phyloP scores from a whole-genome alignment of 1,284 basidiomycete species.

The Peniophora sp. region DNA sequence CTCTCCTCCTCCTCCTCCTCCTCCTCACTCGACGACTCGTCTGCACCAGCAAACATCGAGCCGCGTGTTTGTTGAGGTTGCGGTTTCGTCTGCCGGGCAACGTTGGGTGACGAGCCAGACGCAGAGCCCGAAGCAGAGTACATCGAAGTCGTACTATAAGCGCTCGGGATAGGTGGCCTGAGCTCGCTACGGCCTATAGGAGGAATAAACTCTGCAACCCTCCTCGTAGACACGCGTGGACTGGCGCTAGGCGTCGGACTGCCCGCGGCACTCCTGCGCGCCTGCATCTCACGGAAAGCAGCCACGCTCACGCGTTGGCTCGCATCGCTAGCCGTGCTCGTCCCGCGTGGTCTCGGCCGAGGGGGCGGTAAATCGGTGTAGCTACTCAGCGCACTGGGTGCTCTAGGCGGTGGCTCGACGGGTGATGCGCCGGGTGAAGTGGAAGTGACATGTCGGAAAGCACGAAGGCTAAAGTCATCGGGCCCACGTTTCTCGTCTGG shows the following conservation, averaged over 20 bases:
- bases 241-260: slow-evolving; percentile 39
- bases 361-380: slow-evolving; percentile 19
- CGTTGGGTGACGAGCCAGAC: too few species aligned
- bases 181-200: too few species aligned
- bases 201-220: not conserved
- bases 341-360: slow-evolving; percentile 41
- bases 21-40: not conserved
- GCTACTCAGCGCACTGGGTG: slow-evolving; percentile 7
- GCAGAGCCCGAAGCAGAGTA: too few species aligned
- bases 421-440: slow-evolving; percentile 22
- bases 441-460: slow-evolving; percentile 57
- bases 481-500: slow-evolving; percentile 10
- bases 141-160: too few species aligned
- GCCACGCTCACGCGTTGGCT: slow-evolving; percentile 70
- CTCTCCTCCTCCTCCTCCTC: not conserved
- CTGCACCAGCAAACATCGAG: not conserved
- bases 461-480: slow-evolving; percentile 45
- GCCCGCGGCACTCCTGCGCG: slow-evolving; percentile 50
- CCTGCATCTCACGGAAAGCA: slow-evolving; percentile 70
- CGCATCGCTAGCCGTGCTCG: slow-evolving; percentile 52
- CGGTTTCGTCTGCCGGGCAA: not conserved
- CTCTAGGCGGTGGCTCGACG: slow-evolving; percentile 15
- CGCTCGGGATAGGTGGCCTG: too few species aligned
- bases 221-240: slow-evolving; percentile 2
- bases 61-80: not conserved